Percentiles rank a stretch among this genome's conserved stretches.
Evolutionary conservation across 306 rosid genomes (phyloP).

Genomic region (Sechiopsis laciniata): DNA sequence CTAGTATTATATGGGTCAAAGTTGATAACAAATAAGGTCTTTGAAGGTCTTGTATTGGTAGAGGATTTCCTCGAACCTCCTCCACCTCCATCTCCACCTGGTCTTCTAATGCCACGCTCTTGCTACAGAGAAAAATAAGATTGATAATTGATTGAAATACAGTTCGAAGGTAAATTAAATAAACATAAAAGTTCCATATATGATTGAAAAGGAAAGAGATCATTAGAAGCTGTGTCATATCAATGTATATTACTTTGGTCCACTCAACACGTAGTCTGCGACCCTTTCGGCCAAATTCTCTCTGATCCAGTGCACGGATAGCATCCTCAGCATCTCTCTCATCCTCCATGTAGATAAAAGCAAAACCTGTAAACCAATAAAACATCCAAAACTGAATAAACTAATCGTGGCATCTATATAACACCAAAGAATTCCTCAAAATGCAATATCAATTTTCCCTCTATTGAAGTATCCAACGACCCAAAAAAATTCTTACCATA

Average conservation of each 20-base stretch:
- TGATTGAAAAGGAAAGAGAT: neutral
- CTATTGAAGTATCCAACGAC: conserved; percentile 35
- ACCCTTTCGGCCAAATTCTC: conserved; percentile 86
- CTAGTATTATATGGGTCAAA: conserved; percentile 86
- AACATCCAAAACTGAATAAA: conserved; percentile 23
- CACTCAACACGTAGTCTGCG: conserved; percentile 98
- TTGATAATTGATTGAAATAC: neutral
- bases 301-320: conserved; percentile 71
- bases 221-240: neutral
- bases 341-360: conserved; percentile 95
- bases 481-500: conserved; percentile 38
- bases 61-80: conserved; percentile 66
- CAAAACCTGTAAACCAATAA: conserved; percentile 57
- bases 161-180: neutral
- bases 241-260: conserved; percentile 60
- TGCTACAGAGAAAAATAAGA: conserved; percentile 40
- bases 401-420: conserved; percentile 2
- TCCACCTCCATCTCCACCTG: conserved; percentile 40
- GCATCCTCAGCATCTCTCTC: conserved; percentile 98
- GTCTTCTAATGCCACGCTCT: conserved; percentile 86
- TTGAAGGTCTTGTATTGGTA: conserved; percentile 65
- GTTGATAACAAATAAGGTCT: conserved; percentile 88
- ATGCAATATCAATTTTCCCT: conserved; percentile 34
- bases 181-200: conserved; percentile 7
- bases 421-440: conserved; percentile 34